Base-by-base conservation (phyloP, 257 asterid species). In the Paulownia fortunei region DNA sequence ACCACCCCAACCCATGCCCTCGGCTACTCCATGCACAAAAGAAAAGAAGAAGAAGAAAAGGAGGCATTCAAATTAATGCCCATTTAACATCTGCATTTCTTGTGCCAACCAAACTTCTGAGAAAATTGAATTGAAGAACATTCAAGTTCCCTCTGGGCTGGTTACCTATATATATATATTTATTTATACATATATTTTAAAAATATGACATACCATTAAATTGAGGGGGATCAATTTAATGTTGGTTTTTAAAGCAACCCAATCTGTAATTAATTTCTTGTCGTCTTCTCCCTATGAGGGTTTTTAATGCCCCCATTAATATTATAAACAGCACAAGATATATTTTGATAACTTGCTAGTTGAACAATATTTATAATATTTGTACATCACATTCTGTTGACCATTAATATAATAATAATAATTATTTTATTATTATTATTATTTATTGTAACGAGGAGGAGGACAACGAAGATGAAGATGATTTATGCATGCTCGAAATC, bases 101-200 rank as follows among this genome's bases (percentile, higher is more conserved):
- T 73, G 65, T 66, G 76, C 56, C 80, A 73, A 80, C 83, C 82
- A 80, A n/a, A 80, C 69, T 39, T 73, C 75, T 41, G 44, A 73
- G 10, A 42, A 36, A 7, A 44, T 44, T 66, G 27, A 74, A 66
- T 56, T 58, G 37, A 72, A 74, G 23, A 74, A 67, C 84, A 80
- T 74, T 80, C 58, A 73, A 73, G 71, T 65, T 30, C 6, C 61
- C 24, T 62, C 23, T 59, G 73, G 59, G 68, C 55, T 47, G 37
- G 55, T 68, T 36, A 46, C 80, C 54, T 37, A 12, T 58, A 1
- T 52, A 52, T 52, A 15, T 52, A 18, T 15, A 52, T 52, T 4
- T 13, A 52, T 44, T 5, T 42, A 44, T 44, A 44, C 8, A 44
- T 44, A 7, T 12, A 44, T 44, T 5, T 7, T 44, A 2, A 44